Conservation (phyloP, 2,329 filamentous ascomycete genomes). For the Aureobasidium leucospermi region DNA sequence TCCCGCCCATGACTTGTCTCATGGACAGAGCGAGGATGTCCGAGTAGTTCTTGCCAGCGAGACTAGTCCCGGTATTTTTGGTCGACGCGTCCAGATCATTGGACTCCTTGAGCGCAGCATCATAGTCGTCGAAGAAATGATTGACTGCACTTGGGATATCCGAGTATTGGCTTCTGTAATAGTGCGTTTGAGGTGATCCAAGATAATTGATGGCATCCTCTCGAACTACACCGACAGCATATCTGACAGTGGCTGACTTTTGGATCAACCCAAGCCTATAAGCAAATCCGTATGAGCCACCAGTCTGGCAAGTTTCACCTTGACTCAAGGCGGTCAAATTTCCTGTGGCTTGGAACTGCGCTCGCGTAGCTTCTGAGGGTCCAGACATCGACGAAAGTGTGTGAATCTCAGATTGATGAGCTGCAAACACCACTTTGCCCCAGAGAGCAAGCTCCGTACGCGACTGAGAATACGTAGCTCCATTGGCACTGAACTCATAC, state of each 20-base stretch:
- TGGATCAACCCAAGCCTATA: constrained; percentile 33
- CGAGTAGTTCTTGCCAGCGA: constrained; percentile 33
- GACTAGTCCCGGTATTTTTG: constrained; percentile 22
- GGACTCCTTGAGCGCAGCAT: constrained; percentile 30
- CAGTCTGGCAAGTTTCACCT: constrained; percentile 21
- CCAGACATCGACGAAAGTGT: neutral
- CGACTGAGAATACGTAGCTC: constrained; percentile 29
- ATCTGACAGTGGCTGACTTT: constrained; percentile 28
- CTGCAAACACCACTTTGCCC: constrained; percentile 33
- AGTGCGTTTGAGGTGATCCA: constrained; percentile 21
- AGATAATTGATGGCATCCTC: constrained; percentile 36
- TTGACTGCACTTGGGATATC: constrained; percentile 29
- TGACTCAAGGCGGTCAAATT: neutral
- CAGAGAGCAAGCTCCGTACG: constrained; percentile 34
- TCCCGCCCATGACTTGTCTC: constrained; percentile 35
- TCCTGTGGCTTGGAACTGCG: neutral
- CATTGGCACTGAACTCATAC: constrained; percentile 28
- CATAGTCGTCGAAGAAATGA: constrained; percentile 36
- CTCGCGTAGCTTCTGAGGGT: neutral
- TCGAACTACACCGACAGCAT: constrained; percentile 36
- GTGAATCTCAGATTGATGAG: neutral
- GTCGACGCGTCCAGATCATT: constrained; percentile 18
- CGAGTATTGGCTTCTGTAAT: constrained; percentile 30
- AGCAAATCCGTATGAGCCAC: constrained; percentile 30
- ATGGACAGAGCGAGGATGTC: constrained; percentile 36